phyloP scores from a whole-genome alignment of 257 asterid genomes.

The Lantana camara region DNA sequence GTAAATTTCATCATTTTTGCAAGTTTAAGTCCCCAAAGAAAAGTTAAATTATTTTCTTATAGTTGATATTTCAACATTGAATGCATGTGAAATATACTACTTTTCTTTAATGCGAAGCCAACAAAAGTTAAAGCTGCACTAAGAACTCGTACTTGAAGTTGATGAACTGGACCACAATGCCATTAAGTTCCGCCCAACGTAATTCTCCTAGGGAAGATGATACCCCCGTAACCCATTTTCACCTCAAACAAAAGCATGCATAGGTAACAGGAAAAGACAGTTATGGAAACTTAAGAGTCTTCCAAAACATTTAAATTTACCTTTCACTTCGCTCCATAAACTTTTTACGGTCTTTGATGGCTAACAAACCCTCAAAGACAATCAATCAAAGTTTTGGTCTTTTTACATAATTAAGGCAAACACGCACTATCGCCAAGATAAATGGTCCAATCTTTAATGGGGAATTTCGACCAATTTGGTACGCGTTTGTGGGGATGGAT shows the following conservation, averaged over 20 bases:
- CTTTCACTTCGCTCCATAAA: slow-evolving; percentile 35
- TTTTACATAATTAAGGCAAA: no score
- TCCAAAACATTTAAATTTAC: slow-evolving; percentile 5
- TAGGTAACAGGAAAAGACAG: slow-evolving; percentile 28
- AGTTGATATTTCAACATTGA: background rate
- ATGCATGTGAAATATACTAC: background rate
- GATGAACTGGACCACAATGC: background rate
- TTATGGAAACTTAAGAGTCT: no score
- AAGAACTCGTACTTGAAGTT: background rate
- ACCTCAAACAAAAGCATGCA: slow-evolving; percentile 11
- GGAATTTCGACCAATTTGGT: background rate
- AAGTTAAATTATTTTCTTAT: no score
- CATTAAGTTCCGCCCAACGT: background rate
- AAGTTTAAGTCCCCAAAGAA: no score
- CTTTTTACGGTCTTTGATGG: background rate
- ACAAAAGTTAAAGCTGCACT: background rate
- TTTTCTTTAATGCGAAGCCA: background rate
- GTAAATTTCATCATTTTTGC: no score
- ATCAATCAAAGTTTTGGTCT: slow-evolving; percentile 21
- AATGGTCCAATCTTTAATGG: no score
- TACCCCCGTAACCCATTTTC: background rate
- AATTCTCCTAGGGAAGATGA: background rate
- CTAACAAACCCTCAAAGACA: no score
- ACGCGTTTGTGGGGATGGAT: slow-evolving; percentile 27
- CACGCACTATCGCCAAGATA: slow-evolving; percentile 2